phyloP scores from a whole-genome alignment of 2,329 filamentous ascomycete species.

The Hypoxylon sp. region DNA sequence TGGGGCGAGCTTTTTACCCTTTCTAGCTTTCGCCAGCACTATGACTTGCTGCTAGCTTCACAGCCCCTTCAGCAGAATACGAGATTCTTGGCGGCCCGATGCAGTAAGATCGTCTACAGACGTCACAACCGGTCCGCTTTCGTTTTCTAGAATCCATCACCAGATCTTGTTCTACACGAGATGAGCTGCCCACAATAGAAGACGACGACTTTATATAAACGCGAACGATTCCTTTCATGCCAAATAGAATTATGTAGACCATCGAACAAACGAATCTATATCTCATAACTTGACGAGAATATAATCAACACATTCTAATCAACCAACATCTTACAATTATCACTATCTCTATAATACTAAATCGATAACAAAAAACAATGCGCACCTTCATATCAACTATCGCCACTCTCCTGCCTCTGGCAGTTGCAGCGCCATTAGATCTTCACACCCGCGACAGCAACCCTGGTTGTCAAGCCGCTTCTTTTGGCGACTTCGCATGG shows the following conservation, averaged over 20 bases:
- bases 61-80: conserved; percentile 45
- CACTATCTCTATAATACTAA: conserved; percentile 2
- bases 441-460: conserved; percentile 43
- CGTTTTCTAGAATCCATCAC: conserved; percentile 30
- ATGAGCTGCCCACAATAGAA: conserved; percentile 28
- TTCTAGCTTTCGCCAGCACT: conserved; percentile 27
- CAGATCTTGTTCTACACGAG: conserved; percentile 39
- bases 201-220: conserved; percentile 35
- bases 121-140: conserved; percentile 42
- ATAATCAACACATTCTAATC: conserved; percentile 16
- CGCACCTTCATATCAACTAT: conserved; percentile 47
- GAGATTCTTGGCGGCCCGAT: conserved; percentile 49
- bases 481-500: conserved; percentile 57
- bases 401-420: conserved; percentile 48
- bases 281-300: conserved; percentile 15
- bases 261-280: conserved; percentile 27
- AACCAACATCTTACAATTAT: background rate
- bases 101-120: conserved; percentile 41
- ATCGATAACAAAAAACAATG: conserved; percentile 43
- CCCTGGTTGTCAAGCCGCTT: conserved; percentile 52
- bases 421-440: conserved; percentile 46
- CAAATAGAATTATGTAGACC: conserved; percentile 11
- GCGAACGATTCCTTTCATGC: conserved; percentile 5
- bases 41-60: conserved; percentile 24
- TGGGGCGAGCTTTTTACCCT: conserved; percentile 25